These are phyloP conservation scores for Myriosclerotinia scirpicola DNA, from an alignment of 2,329 filamentous ascomycete genomes.

Conservation along the genomic window DNA sequence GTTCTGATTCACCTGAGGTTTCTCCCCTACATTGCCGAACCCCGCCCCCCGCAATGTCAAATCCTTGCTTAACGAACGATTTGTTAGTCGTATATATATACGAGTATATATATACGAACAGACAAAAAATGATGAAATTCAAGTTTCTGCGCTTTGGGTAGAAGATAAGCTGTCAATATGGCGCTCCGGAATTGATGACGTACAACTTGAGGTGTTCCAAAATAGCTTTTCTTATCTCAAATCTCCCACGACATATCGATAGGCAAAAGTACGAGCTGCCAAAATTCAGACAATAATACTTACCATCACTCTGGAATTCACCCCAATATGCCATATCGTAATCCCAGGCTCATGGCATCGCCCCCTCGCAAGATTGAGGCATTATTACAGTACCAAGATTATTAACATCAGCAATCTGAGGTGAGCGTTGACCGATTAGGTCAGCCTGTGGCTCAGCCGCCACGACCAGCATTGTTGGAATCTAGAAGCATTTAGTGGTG, in stretches of 20 bases:
- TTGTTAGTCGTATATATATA: not conserved
- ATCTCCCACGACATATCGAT: not conserved
- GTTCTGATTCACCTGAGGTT: not conserved
- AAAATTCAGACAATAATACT: not conserved
- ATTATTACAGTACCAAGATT: not conserved
- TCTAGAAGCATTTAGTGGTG: not conserved
- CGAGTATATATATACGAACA: not conserved
- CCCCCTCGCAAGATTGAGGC: not conserved
- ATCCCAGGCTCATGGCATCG: not conserved
- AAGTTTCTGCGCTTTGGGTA: not conserved
- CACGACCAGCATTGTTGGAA: not conserved
- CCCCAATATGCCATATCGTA: not conserved
- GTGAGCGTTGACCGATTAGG: not conserved
- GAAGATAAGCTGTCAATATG: not conserved
- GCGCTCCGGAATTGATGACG: not conserved
- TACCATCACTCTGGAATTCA: not conserved
- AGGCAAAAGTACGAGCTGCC: conserved; percentile 3
- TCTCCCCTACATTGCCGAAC: not conserved
- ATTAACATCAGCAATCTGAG: not conserved
- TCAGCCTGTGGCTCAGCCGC: conserved; percentile 16
- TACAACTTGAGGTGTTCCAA: not conserved
- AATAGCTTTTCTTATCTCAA: conserved; percentile 1
- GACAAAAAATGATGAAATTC: not conserved
- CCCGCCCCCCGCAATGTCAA: not conserved
- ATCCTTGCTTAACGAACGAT: not conserved